phyloP scores from a whole-genome alignment of 2,329 filamentous ascomycete genomes.

The Gliomastix tumulicola region DNA sequence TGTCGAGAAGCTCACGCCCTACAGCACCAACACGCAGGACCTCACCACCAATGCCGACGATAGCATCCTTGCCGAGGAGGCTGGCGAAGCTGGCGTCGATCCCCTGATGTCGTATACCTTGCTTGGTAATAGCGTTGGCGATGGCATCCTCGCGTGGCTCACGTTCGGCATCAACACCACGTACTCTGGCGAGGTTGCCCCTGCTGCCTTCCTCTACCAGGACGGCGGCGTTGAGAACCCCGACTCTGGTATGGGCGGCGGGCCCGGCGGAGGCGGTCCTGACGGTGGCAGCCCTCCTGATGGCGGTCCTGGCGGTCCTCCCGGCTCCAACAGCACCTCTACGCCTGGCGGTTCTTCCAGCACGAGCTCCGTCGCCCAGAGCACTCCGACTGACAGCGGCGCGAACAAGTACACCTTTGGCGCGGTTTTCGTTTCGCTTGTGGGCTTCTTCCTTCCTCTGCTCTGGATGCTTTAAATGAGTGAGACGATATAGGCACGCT shows the following conservation, averaged over 20 bases:
- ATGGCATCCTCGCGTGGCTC: constrained; percentile 50
- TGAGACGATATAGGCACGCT: no score
- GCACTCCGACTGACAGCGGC: no score
- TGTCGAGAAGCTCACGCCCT: constrained; percentile 42
- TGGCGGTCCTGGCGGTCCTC: neutral
- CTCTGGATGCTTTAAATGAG: no score
- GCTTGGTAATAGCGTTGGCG: constrained; percentile 42
- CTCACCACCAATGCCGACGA: constrained; percentile 48
- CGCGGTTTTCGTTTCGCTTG: neutral
- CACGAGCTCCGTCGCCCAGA: no score
- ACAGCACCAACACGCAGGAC: constrained; percentile 34
- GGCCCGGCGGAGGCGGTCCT: no score
- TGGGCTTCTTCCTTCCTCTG: neutral
- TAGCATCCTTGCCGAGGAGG: constrained; percentile 33
- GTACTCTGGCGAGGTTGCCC: constrained; percentile 11
- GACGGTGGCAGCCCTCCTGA: neutral
- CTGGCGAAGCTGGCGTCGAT: constrained; percentile 40
- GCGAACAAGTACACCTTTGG: neutral
- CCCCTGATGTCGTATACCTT: constrained; percentile 52
- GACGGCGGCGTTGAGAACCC: constrained; percentile 21
- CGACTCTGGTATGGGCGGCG: no score
- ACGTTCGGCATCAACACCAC: constrained; percentile 39
- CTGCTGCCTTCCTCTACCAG: constrained; percentile 22
- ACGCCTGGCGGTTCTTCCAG: no score
- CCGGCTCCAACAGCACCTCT: no score